Evolutionary conservation across 495 filamentous ascomycete genomes (phyloP).

Genomic region (Friedmanniomyces simplex): DNA sequence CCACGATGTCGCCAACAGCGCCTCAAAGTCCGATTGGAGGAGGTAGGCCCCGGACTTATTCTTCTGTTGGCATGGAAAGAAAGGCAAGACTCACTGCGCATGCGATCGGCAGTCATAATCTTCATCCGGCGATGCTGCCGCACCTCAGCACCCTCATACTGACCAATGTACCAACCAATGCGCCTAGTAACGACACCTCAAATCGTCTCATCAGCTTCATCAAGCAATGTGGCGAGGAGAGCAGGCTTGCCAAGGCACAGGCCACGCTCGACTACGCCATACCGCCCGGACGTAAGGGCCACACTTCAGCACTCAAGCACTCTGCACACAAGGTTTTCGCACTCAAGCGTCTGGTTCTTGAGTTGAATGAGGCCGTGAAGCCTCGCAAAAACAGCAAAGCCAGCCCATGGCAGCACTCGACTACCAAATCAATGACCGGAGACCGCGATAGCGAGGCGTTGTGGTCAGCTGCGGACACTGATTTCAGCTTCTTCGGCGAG

Average conservation of each 20-base stretch:
- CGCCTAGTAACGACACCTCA: constrained; percentile 34
- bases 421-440: constrained; percentile 47
- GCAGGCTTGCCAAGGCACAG: constrained; percentile 44
- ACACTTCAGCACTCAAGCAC: constrained; percentile 33
- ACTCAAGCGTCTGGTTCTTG: constrained; percentile 46
- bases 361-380: constrained; percentile 41
- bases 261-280: constrained; percentile 42
- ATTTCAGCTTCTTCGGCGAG: constrained; percentile 54
- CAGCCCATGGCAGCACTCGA: constrained; percentile 27
- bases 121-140: constrained; percentile 49
- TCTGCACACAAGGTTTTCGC: constrained; percentile 32
- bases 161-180: constrained; percentile 49
- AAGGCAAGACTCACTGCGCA: constrained; percentile 12
- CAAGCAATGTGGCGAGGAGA: constrained; percentile 49
- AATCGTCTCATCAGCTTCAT: constrained; percentile 47
- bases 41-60: constrained; percentile 10
- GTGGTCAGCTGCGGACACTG: constrained; percentile 48
- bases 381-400: neutral
- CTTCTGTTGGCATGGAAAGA: constrained; percentile 20
- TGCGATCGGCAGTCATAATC: constrained; percentile 2
- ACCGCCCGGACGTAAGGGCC: constrained; percentile 41
- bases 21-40: neutral
- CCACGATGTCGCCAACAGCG: neutral
- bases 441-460: constrained; percentile 51
- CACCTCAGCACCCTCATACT: constrained; percentile 47